phyloP scores from a whole-genome alignment of 2,329 filamentous ascomycete species.

The Penicillium sp. region DNA sequence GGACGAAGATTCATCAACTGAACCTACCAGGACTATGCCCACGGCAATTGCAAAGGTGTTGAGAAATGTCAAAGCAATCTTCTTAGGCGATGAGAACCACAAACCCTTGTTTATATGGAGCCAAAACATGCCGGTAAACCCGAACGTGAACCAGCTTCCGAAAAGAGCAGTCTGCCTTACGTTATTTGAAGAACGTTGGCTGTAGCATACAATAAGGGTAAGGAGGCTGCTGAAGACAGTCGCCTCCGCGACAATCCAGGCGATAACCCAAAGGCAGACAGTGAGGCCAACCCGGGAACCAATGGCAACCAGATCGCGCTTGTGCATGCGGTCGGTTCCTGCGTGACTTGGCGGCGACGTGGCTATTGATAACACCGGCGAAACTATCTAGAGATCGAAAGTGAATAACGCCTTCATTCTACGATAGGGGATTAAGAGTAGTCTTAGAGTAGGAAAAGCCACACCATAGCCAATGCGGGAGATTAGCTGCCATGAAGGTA shows the following conservation, averaged over 20 bases:
- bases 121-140: conserved; percentile 41
- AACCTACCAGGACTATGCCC: conserved; percentile 26
- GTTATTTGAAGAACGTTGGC: neutral
- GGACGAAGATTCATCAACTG: neutral
- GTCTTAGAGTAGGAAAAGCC: conserved; percentile 60
- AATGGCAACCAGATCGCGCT: conserved; percentile 54
- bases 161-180: conserved; percentile 55
- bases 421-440: neutral
- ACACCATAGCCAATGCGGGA: conserved; percentile 68
- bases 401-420: no score
- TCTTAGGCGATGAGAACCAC: conserved; percentile 33
- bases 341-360: conserved; percentile 63
- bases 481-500: conserved; percentile 61
- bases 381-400: conserved; percentile 55
- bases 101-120: conserved; percentile 37
- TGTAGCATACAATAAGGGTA: conserved; percentile 54
- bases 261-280: conserved; percentile 58
- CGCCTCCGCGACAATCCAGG: conserved; percentile 68
- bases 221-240: conserved; percentile 69
- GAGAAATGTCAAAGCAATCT: conserved; percentile 30
- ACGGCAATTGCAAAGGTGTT: conserved; percentile 27
- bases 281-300: conserved; percentile 62
- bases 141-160: conserved; percentile 65
- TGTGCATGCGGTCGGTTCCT: conserved; percentile 57
- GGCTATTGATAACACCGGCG: conserved; percentile 69